Evolutionary conservation across 2,329 filamentous ascomycete species (phyloP), one percentile per base, ranked within the genome.

Genomic region (Knufia petricola): DNA sequence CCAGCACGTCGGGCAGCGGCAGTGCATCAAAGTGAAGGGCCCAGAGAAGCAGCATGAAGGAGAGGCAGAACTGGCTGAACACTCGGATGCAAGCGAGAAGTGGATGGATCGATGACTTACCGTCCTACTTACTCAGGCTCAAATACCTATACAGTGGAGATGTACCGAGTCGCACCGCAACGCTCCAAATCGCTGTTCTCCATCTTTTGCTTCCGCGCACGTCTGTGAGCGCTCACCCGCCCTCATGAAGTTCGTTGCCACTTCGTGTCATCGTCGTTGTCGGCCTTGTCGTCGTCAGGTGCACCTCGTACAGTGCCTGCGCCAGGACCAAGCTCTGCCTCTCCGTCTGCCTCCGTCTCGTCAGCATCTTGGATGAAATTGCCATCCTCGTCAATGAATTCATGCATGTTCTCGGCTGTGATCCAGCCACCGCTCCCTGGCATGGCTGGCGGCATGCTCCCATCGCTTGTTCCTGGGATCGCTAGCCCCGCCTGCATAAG

Each of bases 361-460:
- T 77, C 62, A 56, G 69, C 51, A 62, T 72, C 34, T 58, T 71
- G 77, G 54, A 85, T 83, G 77, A 84, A 90, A 61, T 90, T 88
- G 2, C 87, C 87, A 7, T 88, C 76, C 53, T 77, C 81, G 58
- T 92, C 85, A 65, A 92, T 85, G 61, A 81, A 94, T 57, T 94
- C 78, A 55, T 84, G 74, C 63, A 94, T 82, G 59, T 95, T 96
- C 49, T 95, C 90, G 7, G 86, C 85, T 13, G 90, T 96, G 61
- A 96, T 73, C 71, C 70, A 73, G 7, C 71, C 70, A 1, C 69
- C 71, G 49, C 71, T 72, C 13, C 70, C 70, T 30, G 66, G 68
- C 58, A 73, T 64, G 2, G 71, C 66, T 28, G 70, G 70, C 24
- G 71, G 71, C 37, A 73, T 49, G 2, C 64, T 68, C 1, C 66